Base-by-base conservation (phyloP, 2,329 filamentous ascomycete genomes). In the Alternaria consortialis region DNA sequence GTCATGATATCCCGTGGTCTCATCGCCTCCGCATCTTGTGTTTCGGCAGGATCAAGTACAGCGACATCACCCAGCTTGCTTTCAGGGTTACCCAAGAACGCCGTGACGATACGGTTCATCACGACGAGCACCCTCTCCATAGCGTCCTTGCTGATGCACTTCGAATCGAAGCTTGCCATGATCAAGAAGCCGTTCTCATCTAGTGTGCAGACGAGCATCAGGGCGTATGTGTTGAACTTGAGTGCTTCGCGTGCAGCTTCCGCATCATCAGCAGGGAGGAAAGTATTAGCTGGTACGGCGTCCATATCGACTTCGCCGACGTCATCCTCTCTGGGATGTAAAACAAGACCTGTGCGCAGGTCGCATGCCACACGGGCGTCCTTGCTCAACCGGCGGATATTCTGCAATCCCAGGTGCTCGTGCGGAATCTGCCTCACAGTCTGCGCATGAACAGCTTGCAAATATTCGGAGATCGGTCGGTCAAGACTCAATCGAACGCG, bases 151-250 rank as follows among this genome's bases (percentile, higher is more conserved):
- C 80, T 79, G 17, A 90, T 84, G 0, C 84, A 83, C n/a, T 84
- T 84, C 23, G 87, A 87, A 69, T 91, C 88, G 67, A 90, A 90
- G 67, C 88, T 88, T 0, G 87, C 87, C 79, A 87, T 88, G 57
- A 88, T 80, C 15, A 85, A 75, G 70, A 90, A 86, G 1, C 85
- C 83, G 61, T 82, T 80, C 2, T 83, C 80, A 36, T 86, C 84
- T 6, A 90, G 77, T 4, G 85, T 87, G 73, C 88, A 90, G 42
- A 90, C 88, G 20, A 90, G 77, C 81, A 90, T 90, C 32, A 91
- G 83, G 1, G 87, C 84, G 70, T 90, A 89, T 1, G 82, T 83
- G 54, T 84, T 84, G 70, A 84, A 84, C 59, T 83, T 82, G 0
- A 89, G 80, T 1, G 87, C 87, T 65, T 89, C 87, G 46, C 85